These are phyloP conservation scores for Colletotrichum destructivum DNA, from an alignment of 2,329 filamentous ascomycete species.

Conservation along the genomic window DNA sequence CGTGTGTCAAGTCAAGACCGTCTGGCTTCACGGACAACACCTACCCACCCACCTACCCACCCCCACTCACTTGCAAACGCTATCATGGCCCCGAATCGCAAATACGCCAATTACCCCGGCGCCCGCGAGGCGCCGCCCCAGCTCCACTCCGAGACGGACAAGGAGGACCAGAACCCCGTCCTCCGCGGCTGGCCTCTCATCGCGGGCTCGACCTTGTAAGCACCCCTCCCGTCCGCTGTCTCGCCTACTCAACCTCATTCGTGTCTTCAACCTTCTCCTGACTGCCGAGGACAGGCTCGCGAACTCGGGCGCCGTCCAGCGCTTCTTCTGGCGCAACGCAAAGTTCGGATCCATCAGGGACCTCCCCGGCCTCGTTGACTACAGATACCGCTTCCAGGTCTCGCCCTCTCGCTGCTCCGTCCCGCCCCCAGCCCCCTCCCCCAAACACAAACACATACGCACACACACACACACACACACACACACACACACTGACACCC, in stretches of 20 bases:
- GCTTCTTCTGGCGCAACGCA: slow-evolving; percentile 79
- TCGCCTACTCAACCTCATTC: neutral
- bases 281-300: slow-evolving; percentile 63
- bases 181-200: slow-evolving; percentile 77
- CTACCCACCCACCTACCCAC: too few relatives aligned
- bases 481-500: slow-evolving; percentile 25
- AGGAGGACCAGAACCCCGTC: slow-evolving; percentile 75
- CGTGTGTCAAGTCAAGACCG: neutral
- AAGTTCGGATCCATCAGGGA: slow-evolving; percentile 65
- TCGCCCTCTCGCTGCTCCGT: too few relatives aligned
- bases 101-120: slow-evolving; percentile 43
- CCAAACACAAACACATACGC: too few relatives aligned
- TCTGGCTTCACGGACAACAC: neutral
- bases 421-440: too few relatives aligned
- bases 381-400: slow-evolving; percentile 66
- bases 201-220: slow-evolving; percentile 74
- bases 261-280: neutral
- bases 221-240: slow-evolving; percentile 22
- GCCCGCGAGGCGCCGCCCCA: slow-evolving; percentile 32
- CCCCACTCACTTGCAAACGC: neutral
- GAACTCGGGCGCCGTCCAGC: slow-evolving; percentile 73
- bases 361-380: slow-evolving; percentile 61
- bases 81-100: slow-evolving; percentile 41
- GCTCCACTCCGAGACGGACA: slow-evolving; percentile 14
- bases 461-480: too few relatives aligned